Evolutionary conservation across 2,329 filamentous ascomycete genomes (phyloP).

Genomic region (Hymenoscyphus albidus): DNA sequence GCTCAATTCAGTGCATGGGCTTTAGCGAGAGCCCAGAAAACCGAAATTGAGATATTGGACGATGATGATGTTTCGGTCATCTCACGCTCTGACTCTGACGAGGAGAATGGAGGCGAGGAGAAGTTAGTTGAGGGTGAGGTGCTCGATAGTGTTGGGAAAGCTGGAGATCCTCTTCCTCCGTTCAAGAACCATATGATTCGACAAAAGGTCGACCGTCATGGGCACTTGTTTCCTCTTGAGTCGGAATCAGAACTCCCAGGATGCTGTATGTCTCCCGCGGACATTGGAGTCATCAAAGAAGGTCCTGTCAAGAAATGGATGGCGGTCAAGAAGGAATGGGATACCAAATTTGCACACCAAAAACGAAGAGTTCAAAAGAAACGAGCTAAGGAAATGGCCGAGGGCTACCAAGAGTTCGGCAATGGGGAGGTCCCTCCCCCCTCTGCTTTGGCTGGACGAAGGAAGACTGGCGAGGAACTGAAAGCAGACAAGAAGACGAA

Average conservation of each 20-base stretch:
- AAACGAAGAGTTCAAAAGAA: constrained; percentile 70
- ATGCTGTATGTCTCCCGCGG: constrained; percentile 57
- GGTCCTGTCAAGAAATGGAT: constrained; percentile 83
- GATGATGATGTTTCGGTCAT: constrained; percentile 75
- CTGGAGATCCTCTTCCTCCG: constrained; percentile 74
- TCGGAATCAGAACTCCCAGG: constrained; percentile 60
- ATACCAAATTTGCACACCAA: constrained; percentile 64
- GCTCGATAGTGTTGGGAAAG: constrained; percentile 63
- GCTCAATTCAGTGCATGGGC: constrained; percentile 94
- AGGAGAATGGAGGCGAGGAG: constrained; percentile 31
- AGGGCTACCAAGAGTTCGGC: constrained; percentile 67
- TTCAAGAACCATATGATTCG: constrained; percentile 90
- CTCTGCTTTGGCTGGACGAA: constrained; percentile 73
- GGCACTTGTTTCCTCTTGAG: constrained; percentile 65
- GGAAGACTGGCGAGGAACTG: constrained; percentile 46
- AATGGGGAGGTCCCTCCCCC: constrained; percentile 76
- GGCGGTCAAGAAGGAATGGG: constrained; percentile 66
- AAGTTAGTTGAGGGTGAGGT: constrained; percentile 25
- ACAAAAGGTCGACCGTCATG: constrained; percentile 77
- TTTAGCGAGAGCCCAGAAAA: constrained; percentile 75
- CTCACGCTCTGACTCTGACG: constrained; percentile 52
- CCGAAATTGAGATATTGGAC: constrained; percentile 74
- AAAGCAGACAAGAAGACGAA: constrained; percentile 54
- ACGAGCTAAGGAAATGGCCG: constrained; percentile 67
- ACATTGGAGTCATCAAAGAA: constrained; percentile 76